Evolutionary conservation across 441 rosid genomes (phyloP).

Genomic region (Isatis lusitanica): DNA sequence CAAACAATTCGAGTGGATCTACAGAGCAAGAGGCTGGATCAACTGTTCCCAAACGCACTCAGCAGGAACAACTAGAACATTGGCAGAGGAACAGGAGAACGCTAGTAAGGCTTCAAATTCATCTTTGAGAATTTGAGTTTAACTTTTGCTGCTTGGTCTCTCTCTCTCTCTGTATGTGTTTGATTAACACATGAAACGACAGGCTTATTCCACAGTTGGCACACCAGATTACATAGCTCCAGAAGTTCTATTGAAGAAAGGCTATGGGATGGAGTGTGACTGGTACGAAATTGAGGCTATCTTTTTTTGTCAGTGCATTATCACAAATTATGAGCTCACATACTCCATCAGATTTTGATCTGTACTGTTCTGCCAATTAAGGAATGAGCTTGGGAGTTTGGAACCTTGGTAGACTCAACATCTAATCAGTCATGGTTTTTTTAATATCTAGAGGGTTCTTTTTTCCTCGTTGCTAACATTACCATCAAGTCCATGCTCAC

Average conservation of each 20-base stretch:
- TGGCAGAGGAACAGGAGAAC: conserved; percentile 96
- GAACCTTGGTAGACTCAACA: too few species aligned
- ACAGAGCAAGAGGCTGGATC: conserved; percentile 52
- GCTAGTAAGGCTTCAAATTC: conserved; percentile 52
- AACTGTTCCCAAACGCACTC: conserved; percentile 72
- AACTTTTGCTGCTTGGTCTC: background rate
- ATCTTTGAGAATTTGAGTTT: background rate
- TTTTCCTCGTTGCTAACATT: background rate
- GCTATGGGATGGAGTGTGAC: conserved; percentile 97
- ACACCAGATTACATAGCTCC: conserved; percentile 99
- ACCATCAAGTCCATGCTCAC: background rate
- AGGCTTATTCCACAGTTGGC: conserved; percentile 99
- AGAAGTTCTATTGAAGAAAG: conserved; percentile 92
- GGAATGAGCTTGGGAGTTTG: background rate
- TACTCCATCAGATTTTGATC: background rate
- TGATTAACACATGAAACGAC: conserved; percentile 26
- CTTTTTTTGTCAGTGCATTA: background rate
- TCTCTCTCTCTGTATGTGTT: background rate
- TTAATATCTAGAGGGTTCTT: background rate
- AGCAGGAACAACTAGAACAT: conserved; percentile 83
- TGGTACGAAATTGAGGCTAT: conserved; percentile 50
- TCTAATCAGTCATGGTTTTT: too few species aligned
- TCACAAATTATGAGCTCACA: background rate
- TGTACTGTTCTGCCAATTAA: background rate
- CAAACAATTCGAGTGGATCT: conserved; percentile 50